A percentile compares a stretch with the other conserved stretches of the same genome.
These are phyloP conservation scores for Eutrema salsugineum DNA, from an alignment of 441 rosid genomes.

Conservation along the genomic window DNA sequence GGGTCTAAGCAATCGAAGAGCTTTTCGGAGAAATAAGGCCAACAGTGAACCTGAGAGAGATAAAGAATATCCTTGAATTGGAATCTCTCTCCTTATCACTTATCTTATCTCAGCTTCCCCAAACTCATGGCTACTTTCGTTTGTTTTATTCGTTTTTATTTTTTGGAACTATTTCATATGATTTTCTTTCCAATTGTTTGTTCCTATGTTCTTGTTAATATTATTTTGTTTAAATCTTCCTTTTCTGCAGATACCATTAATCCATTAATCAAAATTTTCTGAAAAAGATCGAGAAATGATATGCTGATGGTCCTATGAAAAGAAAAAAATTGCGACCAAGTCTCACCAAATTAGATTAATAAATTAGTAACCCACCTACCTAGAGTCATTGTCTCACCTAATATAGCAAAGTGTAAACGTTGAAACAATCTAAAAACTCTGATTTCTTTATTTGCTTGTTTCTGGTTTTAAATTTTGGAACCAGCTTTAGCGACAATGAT, in stretches of 20 bases:
- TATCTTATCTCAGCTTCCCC: neutral
- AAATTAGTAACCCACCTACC: no score
- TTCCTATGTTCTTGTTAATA: neutral
- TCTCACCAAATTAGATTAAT: neutral
- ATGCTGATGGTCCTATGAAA: neutral
- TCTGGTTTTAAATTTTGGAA: no score
- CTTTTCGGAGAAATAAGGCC: neutral
- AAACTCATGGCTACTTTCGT: no score
- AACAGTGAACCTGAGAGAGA: neutral
- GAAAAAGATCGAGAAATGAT: neutral
- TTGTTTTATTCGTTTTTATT: no score
- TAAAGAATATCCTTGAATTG: neutral
- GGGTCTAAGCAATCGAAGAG: neutral
- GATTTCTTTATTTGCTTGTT: no score
- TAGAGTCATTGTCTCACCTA: slow-evolving; percentile 13
- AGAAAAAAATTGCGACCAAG: neutral
- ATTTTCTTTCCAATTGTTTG: no score
- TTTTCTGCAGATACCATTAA: no score
- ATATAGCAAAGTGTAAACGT: neutral
- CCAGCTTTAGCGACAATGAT: neutral
- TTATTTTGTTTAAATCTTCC: no score
- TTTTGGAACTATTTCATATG: no score
- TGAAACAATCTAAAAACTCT: neutral
- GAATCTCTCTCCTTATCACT: neutral
- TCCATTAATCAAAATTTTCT: no score